These are phyloP conservation scores for Rhizodiscina lignyota DNA, from an alignment of 495 filamentous ascomycete genomes.

Conservation along the genomic window DNA sequence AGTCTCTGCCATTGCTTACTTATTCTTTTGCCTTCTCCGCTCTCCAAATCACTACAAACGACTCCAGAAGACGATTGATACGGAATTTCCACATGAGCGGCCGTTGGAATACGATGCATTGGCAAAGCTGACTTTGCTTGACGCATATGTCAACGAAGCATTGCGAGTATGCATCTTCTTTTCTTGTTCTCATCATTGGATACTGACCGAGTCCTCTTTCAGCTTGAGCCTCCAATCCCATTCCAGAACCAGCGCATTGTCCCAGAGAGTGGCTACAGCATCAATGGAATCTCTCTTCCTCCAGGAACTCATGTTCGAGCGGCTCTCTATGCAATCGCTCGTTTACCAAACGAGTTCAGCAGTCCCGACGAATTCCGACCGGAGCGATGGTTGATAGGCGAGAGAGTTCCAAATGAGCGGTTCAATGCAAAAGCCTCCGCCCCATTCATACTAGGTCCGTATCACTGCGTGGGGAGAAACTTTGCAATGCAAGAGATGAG, in stretches of 20 bases:
- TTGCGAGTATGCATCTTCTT: neutral
- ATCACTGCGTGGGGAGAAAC: neutral
- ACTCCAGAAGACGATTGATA: neutral
- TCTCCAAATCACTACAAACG: neutral
- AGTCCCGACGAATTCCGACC: neutral
- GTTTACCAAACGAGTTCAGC: neutral
- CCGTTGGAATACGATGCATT: neutral
- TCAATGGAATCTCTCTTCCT: neutral
- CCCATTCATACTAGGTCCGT: neutral
- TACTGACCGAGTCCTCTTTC: too few relatives aligned
- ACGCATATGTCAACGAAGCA: neutral
- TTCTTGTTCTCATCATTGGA: too few relatives aligned
- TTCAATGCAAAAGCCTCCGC: neutral
- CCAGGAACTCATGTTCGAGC: neutral
- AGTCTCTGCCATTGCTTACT: neutral
- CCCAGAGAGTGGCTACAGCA: neutral
- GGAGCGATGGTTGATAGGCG: neutral
- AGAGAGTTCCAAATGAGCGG: neutral
- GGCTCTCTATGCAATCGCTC: neutral
- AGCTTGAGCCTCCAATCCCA: neutral
- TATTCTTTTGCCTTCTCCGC: neutral
- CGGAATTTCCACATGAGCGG: neutral
- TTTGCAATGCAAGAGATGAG: neutral
- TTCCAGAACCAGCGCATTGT: neutral
- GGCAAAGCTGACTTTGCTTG: neutral